Evolutionary conservation across 768 basidiomycete species (phyloP).

Genomic region (Phlegmacium glaucopus): DNA sequence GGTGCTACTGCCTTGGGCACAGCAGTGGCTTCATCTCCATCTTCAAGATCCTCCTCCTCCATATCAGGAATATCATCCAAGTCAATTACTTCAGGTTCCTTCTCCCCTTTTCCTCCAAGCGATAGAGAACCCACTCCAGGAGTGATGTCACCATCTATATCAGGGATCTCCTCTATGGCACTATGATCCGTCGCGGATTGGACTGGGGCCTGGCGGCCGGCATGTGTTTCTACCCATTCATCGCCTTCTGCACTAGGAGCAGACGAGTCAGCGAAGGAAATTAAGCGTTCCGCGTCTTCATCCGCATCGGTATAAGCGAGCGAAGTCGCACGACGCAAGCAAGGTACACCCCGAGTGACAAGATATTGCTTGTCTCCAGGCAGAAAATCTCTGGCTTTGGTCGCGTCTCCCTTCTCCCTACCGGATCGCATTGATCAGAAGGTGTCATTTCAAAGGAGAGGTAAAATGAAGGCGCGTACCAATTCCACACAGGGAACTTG

Average conservation of each 20-base stretch:
- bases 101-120: constrained; percentile 29
- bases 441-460: not conserved
- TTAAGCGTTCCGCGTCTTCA: constrained; percentile 91
- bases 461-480: constrained; percentile 47
- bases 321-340: constrained; percentile 88
- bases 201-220: constrained; percentile 57
- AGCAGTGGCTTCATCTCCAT: constrained; percentile 82
- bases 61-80: constrained; percentile 98
- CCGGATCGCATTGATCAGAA: constrained; percentile 1
- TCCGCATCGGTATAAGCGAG: constrained; percentile 94
- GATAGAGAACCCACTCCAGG: constrained; percentile 44
- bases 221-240: constrained; percentile 99
- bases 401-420: constrained; percentile 92
- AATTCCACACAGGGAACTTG: constrained; percentile 98
- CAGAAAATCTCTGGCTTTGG: constrained; percentile 88
- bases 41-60: constrained; percentile 83
- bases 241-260: constrained; percentile 58
- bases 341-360: constrained; percentile 93
- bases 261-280: constrained; percentile 73
- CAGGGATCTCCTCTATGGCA: constrained; percentile 83
- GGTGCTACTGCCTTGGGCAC: constrained; percentile 43
- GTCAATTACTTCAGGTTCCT: constrained; percentile 71
- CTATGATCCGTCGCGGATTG: constrained; percentile 58
- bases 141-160: constrained; percentile 61
- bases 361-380: constrained; percentile 96